Evolutionary conservation across 495 filamentous ascomycete species (phyloP).

Genomic region (Endocarpon pusillum): DNA sequence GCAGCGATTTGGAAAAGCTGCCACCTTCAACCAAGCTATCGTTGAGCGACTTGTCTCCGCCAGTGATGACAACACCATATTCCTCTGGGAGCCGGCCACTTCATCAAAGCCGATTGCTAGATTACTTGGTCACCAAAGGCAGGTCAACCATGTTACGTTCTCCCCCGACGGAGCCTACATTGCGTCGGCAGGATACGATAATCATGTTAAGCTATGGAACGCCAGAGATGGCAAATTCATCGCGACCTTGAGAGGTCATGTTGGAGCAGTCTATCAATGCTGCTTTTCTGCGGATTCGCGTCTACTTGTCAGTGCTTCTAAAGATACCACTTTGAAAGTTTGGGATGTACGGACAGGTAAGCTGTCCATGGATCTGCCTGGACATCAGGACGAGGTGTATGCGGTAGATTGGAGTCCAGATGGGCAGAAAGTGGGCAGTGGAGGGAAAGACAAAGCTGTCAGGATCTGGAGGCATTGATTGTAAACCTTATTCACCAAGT

Average conservation of each 20-base stretch:
- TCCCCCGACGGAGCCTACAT: constrained; percentile 76
- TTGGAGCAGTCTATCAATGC: constrained; percentile 81
- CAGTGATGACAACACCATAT: constrained; percentile 92
- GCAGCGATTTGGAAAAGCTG: constrained; percentile 76
- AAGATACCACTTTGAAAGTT: constrained; percentile 88
- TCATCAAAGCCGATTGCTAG: constrained; percentile 75
- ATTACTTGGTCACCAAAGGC: constrained; percentile 84
- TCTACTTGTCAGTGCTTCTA: constrained; percentile 66
- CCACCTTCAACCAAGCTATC: constrained; percentile 58
- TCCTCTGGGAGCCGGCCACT: constrained; percentile 74
- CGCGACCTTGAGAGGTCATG: constrained; percentile 75
- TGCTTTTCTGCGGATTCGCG: constrained; percentile 81
- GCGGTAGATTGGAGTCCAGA: constrained; percentile 86
- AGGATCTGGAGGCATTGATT: constrained; percentile 64
- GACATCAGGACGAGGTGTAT: constrained; percentile 89
- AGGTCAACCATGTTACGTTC: constrained; percentile 89
- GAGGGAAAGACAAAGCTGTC: constrained; percentile 84
- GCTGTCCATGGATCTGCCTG: constrained; percentile 57
- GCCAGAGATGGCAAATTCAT: constrained; percentile 60
- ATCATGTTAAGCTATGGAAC: constrained; percentile 79
- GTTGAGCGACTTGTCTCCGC: constrained; percentile 80
- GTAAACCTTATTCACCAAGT: too few species aligned
- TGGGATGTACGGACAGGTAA: constrained; percentile 82
- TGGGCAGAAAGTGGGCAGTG: constrained; percentile 68
- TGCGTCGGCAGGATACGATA: constrained; percentile 81